Base-by-base conservation (phyloP, 192 early-diverging fungal genomes). In the Podila epicladia region DNA sequence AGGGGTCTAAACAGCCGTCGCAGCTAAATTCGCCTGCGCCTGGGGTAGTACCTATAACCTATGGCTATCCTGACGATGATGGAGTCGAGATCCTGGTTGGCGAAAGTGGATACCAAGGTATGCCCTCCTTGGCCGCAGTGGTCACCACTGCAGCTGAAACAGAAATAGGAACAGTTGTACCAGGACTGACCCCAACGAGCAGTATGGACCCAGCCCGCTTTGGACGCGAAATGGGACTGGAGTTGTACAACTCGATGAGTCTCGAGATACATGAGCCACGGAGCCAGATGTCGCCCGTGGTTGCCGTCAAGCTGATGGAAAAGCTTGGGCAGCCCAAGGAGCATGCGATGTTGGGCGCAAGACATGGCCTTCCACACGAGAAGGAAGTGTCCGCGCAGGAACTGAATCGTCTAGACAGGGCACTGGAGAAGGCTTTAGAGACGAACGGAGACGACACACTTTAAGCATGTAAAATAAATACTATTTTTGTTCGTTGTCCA, bases 171-270 rank as follows among this genome's bases (percentile, higher is more conserved):
- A 15, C 58, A 2, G 9, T 11, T 26, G 58, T 29, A 17, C 17
- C 24, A 22, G 67, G 28, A 2, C 19, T 71, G 22, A 51, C 53
- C 8, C 1, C 53, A 12, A 55, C 53, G n/a, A 55, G 53, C 53
- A 55, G 53, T 8, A 55, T 33, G 0, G 69, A 71, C 7, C 64
- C 71, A 13, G 55, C 31, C 5, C 64, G 61, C 5, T 79, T 79
- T 51, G 75, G 69, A 8, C 69, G 70, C 2, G 69, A 79, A 65
- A 71, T 79, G 63, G 75, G 75, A 5, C 38, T 79, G 3, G 70
- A 79, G 6, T 26, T 72, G 26, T 72, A 67, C 45, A 63, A 63
- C 35, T 20, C 33, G 9, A 13, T 4, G 3, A 66, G 74, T 37
- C 48, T 63, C 1, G 17, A 29, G 6, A 26, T 59, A 4, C 9